Percentiles rank a stretch among this genome's conserved stretches.
Conservation (phyloP, 2,329 filamentous ascomycete species). For the Chaetomium sp. region DNA sequence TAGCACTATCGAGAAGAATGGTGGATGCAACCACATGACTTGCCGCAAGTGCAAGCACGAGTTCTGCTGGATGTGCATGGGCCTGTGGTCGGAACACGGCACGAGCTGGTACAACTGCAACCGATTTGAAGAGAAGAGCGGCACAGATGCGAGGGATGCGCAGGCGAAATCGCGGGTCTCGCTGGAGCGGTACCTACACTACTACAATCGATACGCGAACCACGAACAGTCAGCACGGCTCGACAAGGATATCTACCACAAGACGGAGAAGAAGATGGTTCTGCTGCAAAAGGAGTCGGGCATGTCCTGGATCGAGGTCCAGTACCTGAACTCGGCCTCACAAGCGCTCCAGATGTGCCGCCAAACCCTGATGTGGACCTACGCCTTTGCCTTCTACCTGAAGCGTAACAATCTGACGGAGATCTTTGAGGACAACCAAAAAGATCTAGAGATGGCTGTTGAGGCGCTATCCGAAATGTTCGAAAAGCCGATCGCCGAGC, state of each 20-base stretch:
- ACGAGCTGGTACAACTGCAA: conserved; percentile 99
- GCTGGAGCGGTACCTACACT: conserved; percentile 92
- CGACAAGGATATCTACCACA: conserved; percentile 90
- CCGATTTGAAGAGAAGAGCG: conserved; percentile 92
- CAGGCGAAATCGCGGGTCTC: conserved; percentile 87
- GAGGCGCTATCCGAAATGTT: conserved; percentile 99
- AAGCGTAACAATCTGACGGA: conserved; percentile 89
- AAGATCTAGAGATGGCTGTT: conserved; percentile 93
- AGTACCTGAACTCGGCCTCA: conserved; percentile 89
- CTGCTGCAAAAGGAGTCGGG: conserved; percentile 87
- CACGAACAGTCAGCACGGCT: conserved; percentile 96
- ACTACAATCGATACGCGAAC: conserved; percentile 98
- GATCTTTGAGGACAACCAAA: conserved; percentile 98
- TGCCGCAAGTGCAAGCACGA: conserved; percentile 93
- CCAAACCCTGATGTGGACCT: conserved; percentile 99
- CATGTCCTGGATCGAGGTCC: conserved; percentile 98
- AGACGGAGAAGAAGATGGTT: conserved; percentile 99
- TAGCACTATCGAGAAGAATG: conserved; percentile 98
- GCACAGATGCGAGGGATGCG: conserved; percentile 79
- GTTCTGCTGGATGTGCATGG: conserved; percentile 99
- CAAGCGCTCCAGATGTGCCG: conserved; percentile 92
- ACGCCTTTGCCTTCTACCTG: conserved; percentile 98
- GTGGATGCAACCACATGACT: conserved; percentile 97
- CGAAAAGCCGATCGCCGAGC: conserved; percentile 85
- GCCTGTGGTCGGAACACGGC: conserved; percentile 94